phyloP scores from a whole-genome alignment of 768 basidiomycete genomes.

The Asterophora parasitica region DNA sequence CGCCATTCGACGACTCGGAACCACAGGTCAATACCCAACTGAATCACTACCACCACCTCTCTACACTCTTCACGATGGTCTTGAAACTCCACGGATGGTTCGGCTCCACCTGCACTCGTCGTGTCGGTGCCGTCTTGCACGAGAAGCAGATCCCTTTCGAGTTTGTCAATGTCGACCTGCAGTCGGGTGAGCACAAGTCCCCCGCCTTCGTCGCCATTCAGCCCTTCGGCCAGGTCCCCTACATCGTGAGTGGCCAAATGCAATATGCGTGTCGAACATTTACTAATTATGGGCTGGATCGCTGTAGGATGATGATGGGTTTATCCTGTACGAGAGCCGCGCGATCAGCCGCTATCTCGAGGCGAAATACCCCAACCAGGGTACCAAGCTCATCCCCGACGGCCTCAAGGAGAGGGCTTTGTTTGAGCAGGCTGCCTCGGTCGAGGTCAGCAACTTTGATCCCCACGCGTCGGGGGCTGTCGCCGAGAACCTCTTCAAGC shows the following conservation, averaged over 20 bases:
- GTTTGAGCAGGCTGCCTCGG: slow-evolving; percentile 44
- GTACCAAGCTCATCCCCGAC: slow-evolving; percentile 48
- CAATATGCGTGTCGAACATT: too few relatives aligned
- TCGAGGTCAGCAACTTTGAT: slow-evolving; percentile 53
- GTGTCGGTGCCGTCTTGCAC: slow-evolving; percentile 45
- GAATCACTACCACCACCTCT: too few relatives aligned
- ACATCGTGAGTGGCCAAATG: slow-evolving; percentile 32
- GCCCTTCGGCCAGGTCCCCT: slow-evolving; percentile 63
- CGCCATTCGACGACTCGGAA: too few relatives aligned
- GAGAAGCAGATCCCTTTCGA: slow-evolving; percentile 58
- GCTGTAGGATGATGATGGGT: slow-evolving; percentile 46
- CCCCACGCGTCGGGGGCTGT: slow-evolving; percentile 31
- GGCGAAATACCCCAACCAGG: slow-evolving; percentile 47
- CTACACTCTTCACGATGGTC: slow-evolving; percentile 27
- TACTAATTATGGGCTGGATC: too few relatives aligned
- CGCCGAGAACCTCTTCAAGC: slow-evolving; percentile 49
- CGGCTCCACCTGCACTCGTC: slow-evolving; percentile 43
- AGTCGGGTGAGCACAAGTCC: slow-evolving; percentile 42
- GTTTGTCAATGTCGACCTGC: slow-evolving; percentile 38
- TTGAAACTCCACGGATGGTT: slow-evolving; percentile 36
- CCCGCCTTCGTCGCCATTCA: slow-evolving; percentile 42
- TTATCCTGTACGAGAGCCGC: slow-evolving; percentile 57
- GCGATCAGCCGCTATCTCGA: slow-evolving; percentile 59
- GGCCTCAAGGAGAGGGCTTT: slow-evolving; percentile 34
- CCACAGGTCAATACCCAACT: too few relatives aligned